A percentile compares a stretch with the other conserved stretches of the same genome.
Conservation (phyloP, 2,329 filamentous ascomycete genomes). For the Fusarium nematophilum region DNA sequence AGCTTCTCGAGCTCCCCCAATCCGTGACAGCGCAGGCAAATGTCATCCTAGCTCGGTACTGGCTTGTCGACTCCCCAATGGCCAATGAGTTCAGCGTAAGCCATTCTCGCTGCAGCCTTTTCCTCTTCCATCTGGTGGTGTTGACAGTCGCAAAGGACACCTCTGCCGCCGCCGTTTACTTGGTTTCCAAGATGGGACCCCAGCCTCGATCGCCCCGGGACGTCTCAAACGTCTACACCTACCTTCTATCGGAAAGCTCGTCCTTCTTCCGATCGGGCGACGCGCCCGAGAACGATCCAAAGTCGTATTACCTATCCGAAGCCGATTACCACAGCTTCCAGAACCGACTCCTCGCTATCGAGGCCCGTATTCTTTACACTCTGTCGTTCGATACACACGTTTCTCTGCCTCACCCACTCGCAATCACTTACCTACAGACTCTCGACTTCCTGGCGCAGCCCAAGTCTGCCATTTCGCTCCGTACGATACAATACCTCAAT, state of each 20-base stretch:
- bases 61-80: conserved; percentile 70
- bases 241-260: conserved; percentile 75
- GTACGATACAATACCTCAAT: conserved; percentile 84
- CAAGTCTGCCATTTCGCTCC: conserved; percentile 67
- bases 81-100: conserved; percentile 67
- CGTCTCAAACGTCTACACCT: conserved; percentile 85
- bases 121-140: neutral
- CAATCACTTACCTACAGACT: conserved; percentile 92
- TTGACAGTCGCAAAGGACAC: conserved; percentile 67
- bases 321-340: conserved; percentile 75
- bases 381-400: conserved; percentile 88
- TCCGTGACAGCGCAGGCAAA: conserved; percentile 88
- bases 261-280: conserved; percentile 60
- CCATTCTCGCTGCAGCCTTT: neutral
- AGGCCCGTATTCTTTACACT: conserved; percentile 79
- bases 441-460: conserved; percentile 72
- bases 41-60: conserved; percentile 84
- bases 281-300: conserved; percentile 54
- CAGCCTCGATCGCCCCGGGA: conserved; percentile 81
- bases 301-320: conserved; percentile 78
- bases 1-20: conserved; percentile 86
- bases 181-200: conserved; percentile 84
- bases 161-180: conserved; percentile 83
- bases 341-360: conserved; percentile 74
- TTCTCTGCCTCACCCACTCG: conserved; percentile 85